Percentiles rank a stretch among this genome's conserved stretches.
Conservation (phyloP, 148 eudicot genomes). For the Selenicereus undatus region DNA sequence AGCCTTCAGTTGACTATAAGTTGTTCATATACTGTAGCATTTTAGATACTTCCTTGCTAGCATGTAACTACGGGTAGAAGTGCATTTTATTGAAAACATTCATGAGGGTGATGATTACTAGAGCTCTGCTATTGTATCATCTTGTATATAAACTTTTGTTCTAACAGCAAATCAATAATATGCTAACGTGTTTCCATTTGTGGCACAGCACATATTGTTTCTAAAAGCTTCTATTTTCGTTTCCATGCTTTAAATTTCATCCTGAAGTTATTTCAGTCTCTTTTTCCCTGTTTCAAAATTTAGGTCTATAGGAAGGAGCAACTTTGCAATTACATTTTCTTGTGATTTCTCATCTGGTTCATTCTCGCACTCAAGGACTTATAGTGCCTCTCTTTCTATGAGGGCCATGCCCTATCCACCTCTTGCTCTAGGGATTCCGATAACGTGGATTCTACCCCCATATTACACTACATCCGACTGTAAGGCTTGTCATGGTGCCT, state of each 20-base stretch:
- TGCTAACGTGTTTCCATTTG: neutral
- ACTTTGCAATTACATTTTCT: conserved; percentile 61
- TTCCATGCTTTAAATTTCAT: neutral
- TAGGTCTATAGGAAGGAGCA: conserved; percentile 68
- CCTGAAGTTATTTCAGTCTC: neutral
- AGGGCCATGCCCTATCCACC: conserved; percentile 78
- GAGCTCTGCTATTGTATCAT: neutral
- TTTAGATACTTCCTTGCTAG: neutral
- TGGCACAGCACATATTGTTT: neutral
- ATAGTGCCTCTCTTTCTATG: conserved; percentile 53
- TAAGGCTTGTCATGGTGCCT: too few relatives aligned
- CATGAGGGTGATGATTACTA: neutral
- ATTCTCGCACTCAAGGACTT: conserved; percentile 44
- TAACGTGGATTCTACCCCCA: conserved; percentile 94
- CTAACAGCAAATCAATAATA: too few relatives aligned
- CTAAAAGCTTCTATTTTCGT: neutral
- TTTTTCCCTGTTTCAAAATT: neutral
- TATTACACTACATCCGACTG: conserved; percentile 66
- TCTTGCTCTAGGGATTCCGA: conserved; percentile 72
- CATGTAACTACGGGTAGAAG: neutral
- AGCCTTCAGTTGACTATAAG: neutral
- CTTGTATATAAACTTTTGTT: neutral
- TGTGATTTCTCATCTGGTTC: conserved; percentile 59
- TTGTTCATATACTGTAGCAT: neutral
- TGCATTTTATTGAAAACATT: neutral